A percentile compares a stretch with the other conserved stretches of the same genome.
Conservation (phyloP, 352 stramenopile genomes). For the Globisporangium splendens region DNA sequence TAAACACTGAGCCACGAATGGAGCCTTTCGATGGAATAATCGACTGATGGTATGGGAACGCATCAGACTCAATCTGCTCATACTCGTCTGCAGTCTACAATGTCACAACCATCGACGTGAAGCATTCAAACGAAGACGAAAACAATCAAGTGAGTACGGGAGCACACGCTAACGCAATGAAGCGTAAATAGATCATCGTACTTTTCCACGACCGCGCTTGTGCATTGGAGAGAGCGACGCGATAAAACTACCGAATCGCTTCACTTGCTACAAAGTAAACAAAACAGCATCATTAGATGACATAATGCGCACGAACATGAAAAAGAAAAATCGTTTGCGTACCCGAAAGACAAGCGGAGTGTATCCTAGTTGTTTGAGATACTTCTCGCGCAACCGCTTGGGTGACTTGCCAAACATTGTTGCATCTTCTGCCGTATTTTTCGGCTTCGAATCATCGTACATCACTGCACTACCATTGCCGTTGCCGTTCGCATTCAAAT, state of each 20-base stretch:
- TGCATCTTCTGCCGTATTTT: conserved; percentile 8
- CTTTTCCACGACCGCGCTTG: conserved; percentile 19
- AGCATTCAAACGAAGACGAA: neutral
- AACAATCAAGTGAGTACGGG: neutral
- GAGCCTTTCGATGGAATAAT: conserved; percentile 80
- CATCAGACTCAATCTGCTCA: conserved; percentile 40
- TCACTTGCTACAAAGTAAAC: conserved; percentile 39
- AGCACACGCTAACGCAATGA: neutral
- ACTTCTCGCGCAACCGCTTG: conserved; percentile 53
- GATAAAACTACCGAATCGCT: conserved; percentile 70
- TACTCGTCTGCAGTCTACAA: conserved; percentile 24
- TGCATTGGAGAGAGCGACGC: conserved; percentile 69
- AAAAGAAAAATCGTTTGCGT: conserved; percentile 4
- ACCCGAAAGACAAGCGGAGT: conserved; percentile 81
- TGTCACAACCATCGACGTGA: neutral
- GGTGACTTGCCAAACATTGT: conserved; percentile 25
- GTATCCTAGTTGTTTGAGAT: conserved; percentile 75
- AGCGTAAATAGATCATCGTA: neutral
- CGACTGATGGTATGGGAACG: conserved; percentile 75
- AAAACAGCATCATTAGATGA: neutral
- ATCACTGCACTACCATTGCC: conserved; percentile 16
- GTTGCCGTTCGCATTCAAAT: conserved; percentile 11
- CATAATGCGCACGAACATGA: neutral
- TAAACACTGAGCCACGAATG: conserved; percentile 82
- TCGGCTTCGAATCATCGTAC: neutral